Evolutionary conservation across 208 protist genomes (phyloP), one percentile per base, ranked within the genome.

Genomic region (Phytomonas sp.): DNA sequence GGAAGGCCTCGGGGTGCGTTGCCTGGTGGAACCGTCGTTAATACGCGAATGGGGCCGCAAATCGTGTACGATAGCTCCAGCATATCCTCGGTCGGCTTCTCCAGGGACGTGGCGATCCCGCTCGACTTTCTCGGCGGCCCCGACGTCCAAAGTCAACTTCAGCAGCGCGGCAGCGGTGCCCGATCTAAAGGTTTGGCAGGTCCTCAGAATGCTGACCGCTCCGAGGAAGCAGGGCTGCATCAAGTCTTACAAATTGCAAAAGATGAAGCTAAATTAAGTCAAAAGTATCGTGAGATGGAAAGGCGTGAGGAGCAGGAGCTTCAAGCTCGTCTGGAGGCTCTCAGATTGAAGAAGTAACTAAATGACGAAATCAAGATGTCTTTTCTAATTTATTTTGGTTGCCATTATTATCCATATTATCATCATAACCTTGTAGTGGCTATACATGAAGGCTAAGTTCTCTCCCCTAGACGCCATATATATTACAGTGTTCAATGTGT

Each of bases 71-170:
- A 92, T 60, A 86, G 79, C 78, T 92, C 87, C 2, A 74, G 84
- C 73, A 92, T 92, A 77, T 88, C 82, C 72, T 88, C 87, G 3
- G 63, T 92, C 0, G 87, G 87, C 26, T 92, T 92, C 60, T 65
- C 73, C 26, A 74, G 65, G 60, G 72, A 80, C 7, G 51, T 64
- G 15, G 73, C 70, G 33, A 32, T 75, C 56, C 84, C 84, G 11
- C 77, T 80, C 46, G 83, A 91, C 72, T 88, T 91, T 63, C 71
- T 85, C 15, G 81, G 80, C 15, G 81, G 78, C 23, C 62, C 74
- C 29, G 77, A 68, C 3, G 74, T 70, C 4, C 78, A 82, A 59
- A 56, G 70, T 37, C 67, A 74, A 34, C 70, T 79, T 59, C 59
- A 64, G 28, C n/a, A 43, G 4, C 60, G 70, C 17, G 32, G 63